phyloP scores from a whole-genome alignment of 306 rosid genomes.

The Acacia acuminata region DNA sequence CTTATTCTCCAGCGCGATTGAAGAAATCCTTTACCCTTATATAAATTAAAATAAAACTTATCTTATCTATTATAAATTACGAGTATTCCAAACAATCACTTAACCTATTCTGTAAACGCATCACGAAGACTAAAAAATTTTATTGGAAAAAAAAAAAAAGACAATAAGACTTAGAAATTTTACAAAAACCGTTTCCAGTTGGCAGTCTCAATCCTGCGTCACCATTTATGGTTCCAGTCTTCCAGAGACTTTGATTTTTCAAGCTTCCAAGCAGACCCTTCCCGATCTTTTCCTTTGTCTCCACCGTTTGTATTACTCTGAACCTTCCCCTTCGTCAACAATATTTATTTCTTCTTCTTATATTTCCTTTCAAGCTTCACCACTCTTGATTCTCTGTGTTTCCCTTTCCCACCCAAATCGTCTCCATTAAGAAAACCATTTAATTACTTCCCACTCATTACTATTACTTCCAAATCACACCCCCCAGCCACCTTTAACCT shows the following conservation, averaged over 20 bases:
- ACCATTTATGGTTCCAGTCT: background rate
- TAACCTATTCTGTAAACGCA: too few relatives aligned
- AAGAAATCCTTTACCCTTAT: too few relatives aligned
- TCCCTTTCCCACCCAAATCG: background rate
- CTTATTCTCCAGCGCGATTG: too few relatives aligned
- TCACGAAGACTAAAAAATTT: too few relatives aligned
- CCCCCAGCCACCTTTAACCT: background rate
- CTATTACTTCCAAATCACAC: background rate
- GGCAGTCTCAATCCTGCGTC: background rate
- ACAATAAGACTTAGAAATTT: too few relatives aligned
- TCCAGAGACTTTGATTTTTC: background rate
- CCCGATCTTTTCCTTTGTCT: background rate
- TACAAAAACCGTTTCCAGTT: background rate
- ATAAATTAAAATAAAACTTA: too few relatives aligned
- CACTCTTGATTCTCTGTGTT: background rate
- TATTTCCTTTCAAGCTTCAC: background rate
- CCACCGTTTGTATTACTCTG: background rate
- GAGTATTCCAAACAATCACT: too few relatives aligned
- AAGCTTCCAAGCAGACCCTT: background rate
- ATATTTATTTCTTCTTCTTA: background rate
- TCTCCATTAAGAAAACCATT: conserved; percentile 5
- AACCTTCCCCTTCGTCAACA: background rate
- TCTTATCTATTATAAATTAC: too few relatives aligned
- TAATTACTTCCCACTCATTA: too few relatives aligned
- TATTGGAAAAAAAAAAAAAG: too few relatives aligned